A percentile compares a stretch with the other conserved stretches of the same genome.
phyloP scores from a whole-genome alignment of 1,284 basidiomycete genomes.

The Malassezia dermatis region DNA sequence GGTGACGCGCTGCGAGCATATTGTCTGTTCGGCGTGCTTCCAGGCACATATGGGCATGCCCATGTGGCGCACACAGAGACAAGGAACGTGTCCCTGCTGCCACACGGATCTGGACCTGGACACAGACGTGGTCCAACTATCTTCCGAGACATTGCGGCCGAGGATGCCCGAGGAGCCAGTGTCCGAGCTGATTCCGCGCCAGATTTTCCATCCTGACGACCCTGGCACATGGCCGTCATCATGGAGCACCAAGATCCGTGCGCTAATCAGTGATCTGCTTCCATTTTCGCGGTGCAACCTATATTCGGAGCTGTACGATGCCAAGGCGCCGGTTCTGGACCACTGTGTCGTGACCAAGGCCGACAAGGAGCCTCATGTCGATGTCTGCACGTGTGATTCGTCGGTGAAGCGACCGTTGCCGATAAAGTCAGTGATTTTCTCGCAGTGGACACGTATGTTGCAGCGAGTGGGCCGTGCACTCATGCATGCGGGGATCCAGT shows the following conservation, averaged over 20 bases:
- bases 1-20: constrained; percentile 82
- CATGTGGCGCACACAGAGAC: constrained; percentile 22
- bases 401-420: constrained; percentile 22
- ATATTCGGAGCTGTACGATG: constrained; percentile 30
- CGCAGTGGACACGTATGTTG: constrained; percentile 47
- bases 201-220: constrained; percentile 4
- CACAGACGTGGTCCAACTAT: constrained; percentile 28
- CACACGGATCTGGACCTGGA: constrained; percentile 49
- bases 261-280: constrained; percentile 36
- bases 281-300: constrained; percentile 43
- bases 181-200: not conserved
- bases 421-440: constrained; percentile 51
- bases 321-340: constrained; percentile 30
- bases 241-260: constrained; percentile 38
- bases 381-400: not conserved
- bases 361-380: constrained; percentile 2
- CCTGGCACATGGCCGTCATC: constrained; percentile 9
- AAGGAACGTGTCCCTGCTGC: constrained; percentile 59
- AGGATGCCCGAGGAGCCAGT: not conserved
- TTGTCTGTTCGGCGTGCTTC: constrained; percentile 55
- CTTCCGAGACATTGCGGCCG: constrained; percentile 17
- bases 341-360: constrained; percentile 24
- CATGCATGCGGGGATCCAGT: constrained; percentile 30
- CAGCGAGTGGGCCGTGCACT: constrained; percentile 37
- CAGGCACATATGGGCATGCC: constrained; percentile 39